Percentiles rank a stretch among this genome's conserved stretches.
Evolutionary conservation across 2,329 filamentous ascomycete species (phyloP).

Genomic region (Pezicula radicicola): DNA sequence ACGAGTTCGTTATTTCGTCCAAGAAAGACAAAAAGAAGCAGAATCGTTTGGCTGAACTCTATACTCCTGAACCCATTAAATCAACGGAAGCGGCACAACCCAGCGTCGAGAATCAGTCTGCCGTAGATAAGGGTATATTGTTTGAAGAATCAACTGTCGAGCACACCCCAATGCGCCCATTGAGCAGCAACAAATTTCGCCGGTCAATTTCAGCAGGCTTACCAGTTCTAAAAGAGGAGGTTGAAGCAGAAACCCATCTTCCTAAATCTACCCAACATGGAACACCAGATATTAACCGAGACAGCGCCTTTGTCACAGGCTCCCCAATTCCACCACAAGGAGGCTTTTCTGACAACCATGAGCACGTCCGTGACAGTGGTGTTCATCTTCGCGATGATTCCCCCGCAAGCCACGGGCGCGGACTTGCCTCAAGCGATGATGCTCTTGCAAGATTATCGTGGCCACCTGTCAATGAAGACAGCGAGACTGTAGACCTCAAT

Average conservation of each 20-base stretch:
- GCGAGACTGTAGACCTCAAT: slow-evolving; percentile 39
- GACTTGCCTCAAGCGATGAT: slow-evolving; percentile 29
- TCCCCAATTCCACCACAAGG: slow-evolving; percentile 38
- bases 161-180: slow-evolving; percentile 8
- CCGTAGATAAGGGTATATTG: slow-evolving; percentile 2
- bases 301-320: slow-evolving; percentile 46
- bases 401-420: slow-evolving; percentile 24
- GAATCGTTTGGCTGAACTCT: neutral
- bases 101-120: slow-evolving; percentile 1
- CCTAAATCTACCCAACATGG: neutral
- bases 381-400: slow-evolving; percentile 49
- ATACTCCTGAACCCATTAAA: neutral
- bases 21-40: slow-evolving; percentile 14
- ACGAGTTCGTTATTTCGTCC: slow-evolving; percentile 8
- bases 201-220: slow-evolving; percentile 19
- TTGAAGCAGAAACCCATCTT: neutral
- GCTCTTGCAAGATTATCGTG: slow-evolving; percentile 33
- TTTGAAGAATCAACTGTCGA: slow-evolving; percentile 7
- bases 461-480: slow-evolving; percentile 41
- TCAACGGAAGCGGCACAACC: neutral
- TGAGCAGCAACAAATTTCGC: slow-evolving; percentile 13
- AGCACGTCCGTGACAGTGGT: slow-evolving; percentile 46
- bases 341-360: slow-evolving; percentile 20
- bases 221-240: slow-evolving; percentile 24
- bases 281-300: slow-evolving; percentile 34